These are phyloP conservation scores for Boletus pseudopeckii DNA, from an alignment of 768 basidiomycete species.

Conservation along the genomic window DNA sequence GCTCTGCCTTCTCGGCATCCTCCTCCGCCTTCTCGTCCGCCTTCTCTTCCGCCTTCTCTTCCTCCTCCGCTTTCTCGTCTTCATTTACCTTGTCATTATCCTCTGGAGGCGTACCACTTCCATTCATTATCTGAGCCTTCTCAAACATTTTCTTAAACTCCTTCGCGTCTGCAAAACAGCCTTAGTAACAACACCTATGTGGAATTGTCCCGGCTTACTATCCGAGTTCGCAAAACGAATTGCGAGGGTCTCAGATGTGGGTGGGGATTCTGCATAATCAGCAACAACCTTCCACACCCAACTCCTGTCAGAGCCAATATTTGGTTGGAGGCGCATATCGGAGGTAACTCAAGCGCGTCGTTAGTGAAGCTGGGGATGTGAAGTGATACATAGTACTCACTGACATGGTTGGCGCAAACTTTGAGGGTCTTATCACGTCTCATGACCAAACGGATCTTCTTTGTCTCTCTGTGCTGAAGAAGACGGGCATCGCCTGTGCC, in stretches of 20 bases:
- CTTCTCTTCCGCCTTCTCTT: constrained; percentile 27
- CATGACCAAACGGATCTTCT: constrained; percentile 97
- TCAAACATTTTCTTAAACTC: constrained; percentile 92
- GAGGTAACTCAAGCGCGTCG: constrained; percentile 54
- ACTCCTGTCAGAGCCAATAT: constrained; percentile 97
- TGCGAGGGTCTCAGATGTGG: constrained; percentile 92
- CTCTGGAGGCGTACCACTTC: constrained; percentile 27
- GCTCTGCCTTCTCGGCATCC: constrained; percentile 37
- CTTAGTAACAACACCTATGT: constrained; percentile 1
- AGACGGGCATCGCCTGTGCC: constrained; percentile 96
- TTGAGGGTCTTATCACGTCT: constrained; percentile 99
- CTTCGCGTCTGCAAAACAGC: constrained; percentile 58
- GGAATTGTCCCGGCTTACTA: constrained; percentile 53
- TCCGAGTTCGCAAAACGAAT: constrained; percentile 98
- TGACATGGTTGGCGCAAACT: constrained; percentile 96
- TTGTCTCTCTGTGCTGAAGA: constrained; percentile 82
- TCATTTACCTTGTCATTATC: constrained; percentile 23
- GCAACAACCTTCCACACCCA: constrained; percentile 99
- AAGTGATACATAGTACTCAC: constrained; percentile 44
- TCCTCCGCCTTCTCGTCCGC: constrained; percentile 25
- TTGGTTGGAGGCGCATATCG: constrained; percentile 95
- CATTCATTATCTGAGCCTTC: constrained; percentile 70
- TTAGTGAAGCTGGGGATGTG: neutral
- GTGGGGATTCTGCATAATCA: constrained; percentile 88
- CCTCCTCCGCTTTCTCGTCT: constrained; percentile 21